Evolutionary conservation across 306 rosid genomes (phyloP).

Genomic region (Gastrolobium bilobum): DNA sequence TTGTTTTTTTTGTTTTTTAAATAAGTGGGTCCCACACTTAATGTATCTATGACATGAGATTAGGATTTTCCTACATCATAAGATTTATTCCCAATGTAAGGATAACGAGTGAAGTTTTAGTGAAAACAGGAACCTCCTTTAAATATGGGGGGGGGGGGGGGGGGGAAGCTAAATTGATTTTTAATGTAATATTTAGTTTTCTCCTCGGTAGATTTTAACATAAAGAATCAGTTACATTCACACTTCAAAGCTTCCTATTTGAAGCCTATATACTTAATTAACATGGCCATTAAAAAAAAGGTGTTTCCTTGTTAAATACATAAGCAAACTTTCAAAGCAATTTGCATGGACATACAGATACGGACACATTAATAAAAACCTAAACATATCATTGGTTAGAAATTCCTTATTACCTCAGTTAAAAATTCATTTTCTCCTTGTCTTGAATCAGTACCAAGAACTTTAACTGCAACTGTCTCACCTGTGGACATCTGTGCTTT

Average conservation of each 20-base stretch:
- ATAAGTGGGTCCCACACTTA: too few species aligned
- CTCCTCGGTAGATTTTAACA: neutral
- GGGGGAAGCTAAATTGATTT: neutral
- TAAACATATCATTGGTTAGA: conserved; percentile 16
- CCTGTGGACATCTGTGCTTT: conserved; percentile 84
- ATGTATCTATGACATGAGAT: too few species aligned
- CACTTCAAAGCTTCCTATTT: conserved; percentile 8
- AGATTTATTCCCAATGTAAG: too few species aligned
- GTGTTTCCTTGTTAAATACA: conserved; percentile 22
- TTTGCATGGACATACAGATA: conserved; percentile 2
- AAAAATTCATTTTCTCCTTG: conserved; percentile 94
- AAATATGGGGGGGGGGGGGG: too few species aligned
- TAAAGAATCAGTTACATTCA: conserved; percentile 6
- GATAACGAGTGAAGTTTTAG: neutral
- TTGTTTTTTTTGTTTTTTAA: too few species aligned
- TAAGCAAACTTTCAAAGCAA: conserved; percentile 12
- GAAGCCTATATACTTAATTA: conserved; percentile 23
- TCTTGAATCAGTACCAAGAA: conserved; percentile 84
- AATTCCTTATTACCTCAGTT: conserved; percentile 73
- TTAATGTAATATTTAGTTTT: conserved; percentile 10
- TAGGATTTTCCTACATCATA: too few species aligned
- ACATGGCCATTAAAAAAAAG: neutral
- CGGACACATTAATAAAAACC: neutral
- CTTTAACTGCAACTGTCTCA: conserved; percentile 88
- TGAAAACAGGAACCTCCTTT: neutral